Evolutionary conservation across 306 rosid genomes (phyloP).

Genomic region (Ceratonia siliqua): DNA sequence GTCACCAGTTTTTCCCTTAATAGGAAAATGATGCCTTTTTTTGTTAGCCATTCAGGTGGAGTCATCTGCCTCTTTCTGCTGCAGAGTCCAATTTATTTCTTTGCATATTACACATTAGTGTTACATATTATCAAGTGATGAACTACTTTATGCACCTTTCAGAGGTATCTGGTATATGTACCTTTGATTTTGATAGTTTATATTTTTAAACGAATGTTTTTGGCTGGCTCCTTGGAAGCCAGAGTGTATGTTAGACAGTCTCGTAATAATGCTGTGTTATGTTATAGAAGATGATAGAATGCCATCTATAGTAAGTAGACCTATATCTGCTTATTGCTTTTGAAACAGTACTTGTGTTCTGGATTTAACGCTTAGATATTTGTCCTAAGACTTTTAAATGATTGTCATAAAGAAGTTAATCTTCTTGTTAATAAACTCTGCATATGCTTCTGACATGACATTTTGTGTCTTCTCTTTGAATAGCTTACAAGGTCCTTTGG

Average conservation of each 20-base stretch:
- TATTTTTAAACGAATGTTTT: neutral
- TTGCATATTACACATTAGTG: conserved; percentile 8
- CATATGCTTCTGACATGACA: conserved; percentile 25
- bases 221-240: conserved; percentile 12
- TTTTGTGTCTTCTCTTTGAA: conserved; percentile 34
- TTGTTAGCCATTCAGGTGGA: conserved; percentile 3
- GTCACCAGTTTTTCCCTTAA: neutral
- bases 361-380: conserved; percentile 26
- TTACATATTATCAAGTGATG: conserved; percentile 11
- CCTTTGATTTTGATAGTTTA: conserved; percentile 21
- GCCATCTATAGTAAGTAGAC: conserved; percentile 1
- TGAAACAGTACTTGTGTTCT: conserved; percentile 1
- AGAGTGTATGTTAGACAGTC: conserved; percentile 28
- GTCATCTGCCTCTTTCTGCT: neutral
- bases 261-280: neutral
- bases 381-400: conserved; percentile 8
- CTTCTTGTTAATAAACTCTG: conserved; percentile 2
- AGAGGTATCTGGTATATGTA: neutral
- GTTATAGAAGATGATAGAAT: conserved; percentile 1
- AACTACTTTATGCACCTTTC: conserved; percentile 25
- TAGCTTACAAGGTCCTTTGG: conserved; percentile 79
- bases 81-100: neutral
- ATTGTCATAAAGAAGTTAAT: conserved; percentile 6
- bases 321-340: conserved; percentile 1
- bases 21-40: conserved; percentile 17